A percentile compares a stretch with the other conserved stretches of the same genome.
phyloP scores from a whole-genome alignment of 2,329 filamentous ascomycete genomes.

The Magnaporthiopsis rhizophila region DNA sequence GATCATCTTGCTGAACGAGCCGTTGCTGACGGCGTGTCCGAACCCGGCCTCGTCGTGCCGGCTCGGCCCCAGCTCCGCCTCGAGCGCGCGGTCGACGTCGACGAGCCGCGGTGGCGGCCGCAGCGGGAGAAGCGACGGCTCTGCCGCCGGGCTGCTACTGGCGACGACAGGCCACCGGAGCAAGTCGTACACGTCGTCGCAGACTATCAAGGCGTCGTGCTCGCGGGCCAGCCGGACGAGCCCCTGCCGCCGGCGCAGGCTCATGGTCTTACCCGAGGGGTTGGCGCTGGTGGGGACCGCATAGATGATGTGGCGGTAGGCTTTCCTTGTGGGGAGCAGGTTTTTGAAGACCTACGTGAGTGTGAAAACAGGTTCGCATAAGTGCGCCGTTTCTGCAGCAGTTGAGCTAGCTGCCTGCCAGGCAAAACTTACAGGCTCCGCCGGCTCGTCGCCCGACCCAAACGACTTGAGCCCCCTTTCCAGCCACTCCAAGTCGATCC shows the following conservation, averaged over 20 bases:
- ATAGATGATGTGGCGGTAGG: constrained; percentile 85
- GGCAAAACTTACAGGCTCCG: constrained; percentile 10
- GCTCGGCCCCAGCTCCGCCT: constrained; percentile 33
- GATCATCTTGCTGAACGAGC: constrained; percentile 81
- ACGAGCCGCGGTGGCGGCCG: constrained; percentile 54
- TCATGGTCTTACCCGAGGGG: constrained; percentile 78
- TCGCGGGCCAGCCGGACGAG: constrained; percentile 71
- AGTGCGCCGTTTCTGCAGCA: not conserved
- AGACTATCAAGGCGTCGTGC: constrained; percentile 74
- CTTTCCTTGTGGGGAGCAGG: constrained; percentile 55
- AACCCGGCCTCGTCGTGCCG: constrained; percentile 42
- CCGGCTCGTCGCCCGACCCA: constrained; percentile 11
- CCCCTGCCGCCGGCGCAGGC: constrained; percentile 53
- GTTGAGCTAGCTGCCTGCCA: not conserved
- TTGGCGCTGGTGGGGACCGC: constrained; percentile 84
- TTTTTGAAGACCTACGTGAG: constrained; percentile 48
- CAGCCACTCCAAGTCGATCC: constrained; percentile 60
- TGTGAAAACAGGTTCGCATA: too few species aligned
- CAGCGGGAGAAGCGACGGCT: constrained; percentile 17
- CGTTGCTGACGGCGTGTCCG: constrained; percentile 78
- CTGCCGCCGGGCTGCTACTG: too few species aligned
- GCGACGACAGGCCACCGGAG: constrained; percentile 61
- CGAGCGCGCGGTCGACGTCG: constrained; percentile 64
- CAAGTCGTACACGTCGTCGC: constrained; percentile 92
- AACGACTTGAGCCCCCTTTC: constrained; percentile 35